Base-by-base conservation (phyloP, 2,329 filamentous ascomycete genomes). In the Penicillium sp. region DNA sequence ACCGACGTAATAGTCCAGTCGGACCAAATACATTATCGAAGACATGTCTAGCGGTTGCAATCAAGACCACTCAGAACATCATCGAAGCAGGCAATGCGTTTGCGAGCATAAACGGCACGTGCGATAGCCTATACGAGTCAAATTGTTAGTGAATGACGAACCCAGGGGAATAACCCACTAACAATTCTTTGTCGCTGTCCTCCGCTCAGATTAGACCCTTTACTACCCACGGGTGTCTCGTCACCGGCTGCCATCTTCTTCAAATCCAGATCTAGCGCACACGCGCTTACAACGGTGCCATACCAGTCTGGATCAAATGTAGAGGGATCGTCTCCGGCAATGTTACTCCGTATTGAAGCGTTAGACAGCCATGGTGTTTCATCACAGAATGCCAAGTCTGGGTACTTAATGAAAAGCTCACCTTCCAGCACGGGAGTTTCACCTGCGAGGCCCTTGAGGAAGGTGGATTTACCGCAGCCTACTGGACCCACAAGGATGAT, bases 391-490 rank as follows among this genome's bases (percentile, higher is more conserved):
- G 61, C 60, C 6, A 62, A 31, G 22, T 58, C 51, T 7, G 43
- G 44, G 28, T 52, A 42, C 23, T 42, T 45, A 1, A 58, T 38
- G 36, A 49, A 44, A 45, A 54, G 6, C 1, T 53, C 41, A 1
- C 54, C 55, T 13, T 51, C 44, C 2, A 51, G 18, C 7, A 58
- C 14, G 1, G 49, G 42, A 3, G 60, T 57, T 32, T 70, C 68
- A 37, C 63, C 60, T 1, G 68, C 50, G 1, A 70, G 40, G 4
- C 56, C 54, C 43, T 64, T 64, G 8, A 69, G 58, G 8, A 76
- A 58, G 0, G 72, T 74, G 6, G 73, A 75, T 50, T 76, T 77
- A 2, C 74, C 74, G 48, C 69, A 70, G 4, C 70, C 74, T n/a
- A 74, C 69, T n/a, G 71, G 68, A 7, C 73, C 73, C 40, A 74